Evolutionary conservation across 2,329 filamentous ascomycete species (phyloP).

Genomic region (Nemania sp.): DNA sequence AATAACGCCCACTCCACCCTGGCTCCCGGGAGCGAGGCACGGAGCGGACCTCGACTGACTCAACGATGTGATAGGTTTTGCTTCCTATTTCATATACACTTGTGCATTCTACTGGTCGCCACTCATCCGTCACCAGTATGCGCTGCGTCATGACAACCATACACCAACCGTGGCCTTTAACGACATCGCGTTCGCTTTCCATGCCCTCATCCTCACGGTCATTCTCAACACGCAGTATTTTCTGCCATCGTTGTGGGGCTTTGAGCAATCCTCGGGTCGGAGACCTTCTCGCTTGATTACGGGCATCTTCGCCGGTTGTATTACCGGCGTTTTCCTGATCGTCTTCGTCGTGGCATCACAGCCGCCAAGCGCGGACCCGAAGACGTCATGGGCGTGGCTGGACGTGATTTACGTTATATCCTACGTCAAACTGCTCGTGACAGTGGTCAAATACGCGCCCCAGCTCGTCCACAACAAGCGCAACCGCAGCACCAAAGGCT

Average conservation of each 20-base stretch:
- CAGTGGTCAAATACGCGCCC: conserved; percentile 90
- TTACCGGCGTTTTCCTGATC: conserved; percentile 58
- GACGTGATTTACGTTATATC: conserved; percentile 72
- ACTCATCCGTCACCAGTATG: conserved; percentile 80
- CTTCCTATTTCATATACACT: conserved; percentile 77
- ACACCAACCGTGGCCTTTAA: conserved; percentile 87
- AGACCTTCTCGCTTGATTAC: conserved; percentile 65
- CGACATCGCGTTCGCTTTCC: conserved; percentile 84
- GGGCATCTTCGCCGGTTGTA: conserved; percentile 70
- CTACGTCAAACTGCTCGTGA: conserved; percentile 88
- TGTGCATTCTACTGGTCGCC: conserved; percentile 78
- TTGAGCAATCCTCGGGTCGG: conserved; percentile 61
- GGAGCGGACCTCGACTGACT: background rate
- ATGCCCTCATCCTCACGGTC: conserved; percentile 74
- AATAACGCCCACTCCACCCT: background rate
- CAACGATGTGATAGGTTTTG: conserved; percentile 58
- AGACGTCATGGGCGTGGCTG: conserved; percentile 62
- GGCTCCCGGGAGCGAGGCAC: background rate
- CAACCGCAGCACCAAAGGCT: conserved; percentile 83
- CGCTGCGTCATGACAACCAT: conserved; percentile 73
- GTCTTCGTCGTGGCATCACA: conserved; percentile 48
- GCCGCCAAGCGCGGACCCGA: conserved; percentile 45
- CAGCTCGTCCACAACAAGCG: conserved; percentile 83
- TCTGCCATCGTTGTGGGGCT: conserved; percentile 73
- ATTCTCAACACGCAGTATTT: conserved; percentile 81